Percentiles rank a stretch among this genome's conserved stretches.
Conservation (phyloP, 345 rosid species). For the Draba incana region DNA sequence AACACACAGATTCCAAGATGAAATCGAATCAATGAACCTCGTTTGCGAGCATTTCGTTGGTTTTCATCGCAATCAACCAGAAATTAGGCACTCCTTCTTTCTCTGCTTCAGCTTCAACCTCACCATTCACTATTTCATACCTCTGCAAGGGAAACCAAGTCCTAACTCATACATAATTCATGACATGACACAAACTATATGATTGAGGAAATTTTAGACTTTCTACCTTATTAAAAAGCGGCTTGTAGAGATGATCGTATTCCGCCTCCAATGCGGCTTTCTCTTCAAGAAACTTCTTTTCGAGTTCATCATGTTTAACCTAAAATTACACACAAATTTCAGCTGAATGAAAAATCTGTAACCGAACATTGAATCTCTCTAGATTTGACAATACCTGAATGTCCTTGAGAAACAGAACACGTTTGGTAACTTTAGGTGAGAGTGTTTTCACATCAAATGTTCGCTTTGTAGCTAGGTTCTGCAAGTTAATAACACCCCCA, state of each 20-base stretch:
- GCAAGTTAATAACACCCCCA: not conserved
- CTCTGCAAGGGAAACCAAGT: conserved; percentile 36
- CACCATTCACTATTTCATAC: conserved; percentile 43
- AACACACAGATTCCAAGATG: not conserved
- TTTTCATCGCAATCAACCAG: conserved; percentile 93
- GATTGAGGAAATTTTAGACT: not conserved
- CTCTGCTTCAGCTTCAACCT: conserved; percentile 34
- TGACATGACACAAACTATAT: not conserved
- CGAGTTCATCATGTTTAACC: conserved; percentile 41
- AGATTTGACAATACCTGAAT: conserved; percentile 34
- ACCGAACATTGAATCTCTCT: not conserved
- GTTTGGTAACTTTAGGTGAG: conserved; percentile 37
- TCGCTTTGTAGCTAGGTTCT: conserved; percentile 34
- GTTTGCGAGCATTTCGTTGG: conserved; percentile 78
- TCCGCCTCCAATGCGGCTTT: conserved; percentile 35
- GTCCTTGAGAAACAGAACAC: conserved; percentile 38
- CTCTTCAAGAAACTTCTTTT: conserved; percentile 40
- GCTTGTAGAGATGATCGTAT: conserved; percentile 34
- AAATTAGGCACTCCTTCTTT: conserved; percentile 83
- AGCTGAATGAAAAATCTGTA: not conserved
- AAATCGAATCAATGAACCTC: conserved; percentile 42
- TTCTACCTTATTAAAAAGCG: conserved; percentile 34
- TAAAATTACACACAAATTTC: conserved; percentile 7
- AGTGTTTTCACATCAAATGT: conserved; percentile 33
- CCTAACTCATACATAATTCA: not conserved